phyloP scores from a whole-genome alignment of 805 yeast species.

The Candida arabinofermentans region DNA sequence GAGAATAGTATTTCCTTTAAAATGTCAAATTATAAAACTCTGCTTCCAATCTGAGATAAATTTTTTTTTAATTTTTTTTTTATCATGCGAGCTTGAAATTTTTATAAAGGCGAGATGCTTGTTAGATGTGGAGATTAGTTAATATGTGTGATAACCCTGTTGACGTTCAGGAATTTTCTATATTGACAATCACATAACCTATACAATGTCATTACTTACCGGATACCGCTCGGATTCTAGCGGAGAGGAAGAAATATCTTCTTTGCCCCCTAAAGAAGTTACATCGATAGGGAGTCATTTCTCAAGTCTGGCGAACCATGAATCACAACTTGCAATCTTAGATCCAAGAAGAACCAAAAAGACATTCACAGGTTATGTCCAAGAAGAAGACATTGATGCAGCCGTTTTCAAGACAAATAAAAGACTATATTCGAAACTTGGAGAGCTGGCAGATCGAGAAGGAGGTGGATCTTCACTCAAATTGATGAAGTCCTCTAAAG shows the following conservation, averaged over 20 bases:
- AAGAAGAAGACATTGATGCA: conserved; percentile 35
- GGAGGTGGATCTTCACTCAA: conserved; percentile 23
- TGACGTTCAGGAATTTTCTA: too few species aligned
- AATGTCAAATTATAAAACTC: too few species aligned
- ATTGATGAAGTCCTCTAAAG: conserved; percentile 25
- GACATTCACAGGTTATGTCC: conserved; percentile 23
- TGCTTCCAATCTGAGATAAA: too few species aligned
- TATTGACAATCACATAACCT: too few species aligned
- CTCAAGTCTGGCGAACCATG: not conserved
- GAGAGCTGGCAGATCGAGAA: conserved; percentile 21
- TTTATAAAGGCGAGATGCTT: too few species aligned
- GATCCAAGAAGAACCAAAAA: conserved; percentile 3
- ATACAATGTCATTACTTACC: too few species aligned
- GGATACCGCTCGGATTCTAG: conserved; percentile 24
- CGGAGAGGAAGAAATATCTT: conserved; percentile 1
- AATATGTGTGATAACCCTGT: too few species aligned
- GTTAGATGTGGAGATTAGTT: too few species aligned
- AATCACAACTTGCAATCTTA: not conserved
- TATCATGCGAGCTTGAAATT: too few species aligned
- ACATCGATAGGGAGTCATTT: not conserved
- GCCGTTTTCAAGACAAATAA: conserved; percentile 39
- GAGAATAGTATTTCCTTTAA: too few species aligned
- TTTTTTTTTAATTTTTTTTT: too few species aligned
- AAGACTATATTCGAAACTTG: conserved; percentile 31
- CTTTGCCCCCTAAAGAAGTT: not conserved